Percentiles rank a stretch among this genome's conserved stretches.
Conservation (phyloP, 805 yeast species). For the Cyberlindnera veronae region DNA sequence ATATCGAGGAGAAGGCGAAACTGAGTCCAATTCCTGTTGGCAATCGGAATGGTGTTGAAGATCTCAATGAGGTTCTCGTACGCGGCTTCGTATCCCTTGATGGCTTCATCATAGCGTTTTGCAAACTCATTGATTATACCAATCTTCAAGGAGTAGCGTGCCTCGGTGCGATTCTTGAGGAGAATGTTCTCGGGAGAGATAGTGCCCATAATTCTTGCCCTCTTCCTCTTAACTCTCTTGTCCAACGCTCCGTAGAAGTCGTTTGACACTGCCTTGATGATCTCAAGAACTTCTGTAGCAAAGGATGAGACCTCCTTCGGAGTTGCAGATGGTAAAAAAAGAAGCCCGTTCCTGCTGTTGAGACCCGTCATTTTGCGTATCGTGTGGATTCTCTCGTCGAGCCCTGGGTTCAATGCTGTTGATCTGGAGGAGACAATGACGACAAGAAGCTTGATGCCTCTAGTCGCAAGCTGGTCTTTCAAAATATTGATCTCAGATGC, state of each 20-base stretch:
- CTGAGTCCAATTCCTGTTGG: constrained; percentile 37
- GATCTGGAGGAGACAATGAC: constrained; percentile 33
- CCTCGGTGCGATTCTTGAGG: constrained; percentile 19
- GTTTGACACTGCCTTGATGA: constrained; percentile 36
- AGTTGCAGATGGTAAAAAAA: constrained; percentile 37
- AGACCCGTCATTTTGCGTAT: constrained; percentile 42
- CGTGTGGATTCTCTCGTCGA: constrained; percentile 33
- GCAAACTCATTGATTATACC: constrained; percentile 49
- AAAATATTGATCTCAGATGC: constrained; percentile 35
- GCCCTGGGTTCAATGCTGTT: constrained; percentile 28
- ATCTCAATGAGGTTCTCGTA: constrained; percentile 47
- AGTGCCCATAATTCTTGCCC: constrained; percentile 24
- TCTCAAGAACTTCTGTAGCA: constrained; percentile 36
- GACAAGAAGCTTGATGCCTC: constrained; percentile 34
- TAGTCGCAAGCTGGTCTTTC: constrained; percentile 30
- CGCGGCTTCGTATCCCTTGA: constrained; percentile 48
- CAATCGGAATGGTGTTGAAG: constrained; percentile 28
- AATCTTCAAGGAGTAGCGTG: constrained; percentile 48
- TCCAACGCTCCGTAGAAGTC: constrained; percentile 44
- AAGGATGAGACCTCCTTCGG: constrained; percentile 39
- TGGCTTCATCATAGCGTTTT: constrained; percentile 44
- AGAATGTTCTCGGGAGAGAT: constrained; percentile 3
- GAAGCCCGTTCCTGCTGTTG: constrained; percentile 41
- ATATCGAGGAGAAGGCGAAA: constrained; percentile 54
- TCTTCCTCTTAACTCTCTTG: constrained; percentile 38